Conservation (phyloP, 352 stramenopile genomes). For the Halophytophthora batemanensis region DNA sequence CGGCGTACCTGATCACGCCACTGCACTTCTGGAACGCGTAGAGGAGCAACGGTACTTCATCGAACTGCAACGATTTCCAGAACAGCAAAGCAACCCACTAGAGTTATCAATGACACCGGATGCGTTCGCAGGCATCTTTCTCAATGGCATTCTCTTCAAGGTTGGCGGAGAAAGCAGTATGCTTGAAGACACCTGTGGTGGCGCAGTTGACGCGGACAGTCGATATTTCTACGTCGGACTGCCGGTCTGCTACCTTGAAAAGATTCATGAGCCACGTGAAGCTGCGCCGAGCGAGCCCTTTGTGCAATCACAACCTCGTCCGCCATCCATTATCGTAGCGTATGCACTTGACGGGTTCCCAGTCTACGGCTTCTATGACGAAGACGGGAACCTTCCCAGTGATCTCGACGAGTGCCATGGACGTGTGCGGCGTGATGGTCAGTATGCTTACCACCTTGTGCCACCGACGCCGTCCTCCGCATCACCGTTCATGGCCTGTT, state of each 20-base stretch:
- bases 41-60: slow-evolving; percentile 55
- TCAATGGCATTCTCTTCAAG: slow-evolving; percentile 64
- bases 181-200: slow-evolving; percentile 43
- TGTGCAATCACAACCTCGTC: neutral
- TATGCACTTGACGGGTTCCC: slow-evolving; percentile 67
- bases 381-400: slow-evolving; percentile 34
- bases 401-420: slow-evolving; percentile 63
- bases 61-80: slow-evolving; percentile 51
- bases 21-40: slow-evolving; percentile 6
- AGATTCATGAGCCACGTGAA: slow-evolving; percentile 7
- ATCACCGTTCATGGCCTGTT: slow-evolving; percentile 50
- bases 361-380: slow-evolving; percentile 50
- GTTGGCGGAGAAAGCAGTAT: slow-evolving; percentile 8
- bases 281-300: neutral
- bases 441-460: slow-evolving; percentile 58
- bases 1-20: slow-evolving; percentile 46
- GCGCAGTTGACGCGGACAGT: slow-evolving; percentile 33
- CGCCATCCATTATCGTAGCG: slow-evolving; percentile 35
- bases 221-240: slow-evolving; percentile 51
- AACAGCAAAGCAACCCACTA: slow-evolving; percentile 25
- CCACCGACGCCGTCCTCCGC: neutral
- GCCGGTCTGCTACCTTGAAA: slow-evolving; percentile 39
- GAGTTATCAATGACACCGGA: slow-evolving; percentile 10
- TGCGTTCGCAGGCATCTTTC: slow-evolving; percentile 45
- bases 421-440: slow-evolving; percentile 29